Evolutionary conservation across 345 rosid genomes (phyloP).

Genomic region (Trapa bicornis): DNA sequence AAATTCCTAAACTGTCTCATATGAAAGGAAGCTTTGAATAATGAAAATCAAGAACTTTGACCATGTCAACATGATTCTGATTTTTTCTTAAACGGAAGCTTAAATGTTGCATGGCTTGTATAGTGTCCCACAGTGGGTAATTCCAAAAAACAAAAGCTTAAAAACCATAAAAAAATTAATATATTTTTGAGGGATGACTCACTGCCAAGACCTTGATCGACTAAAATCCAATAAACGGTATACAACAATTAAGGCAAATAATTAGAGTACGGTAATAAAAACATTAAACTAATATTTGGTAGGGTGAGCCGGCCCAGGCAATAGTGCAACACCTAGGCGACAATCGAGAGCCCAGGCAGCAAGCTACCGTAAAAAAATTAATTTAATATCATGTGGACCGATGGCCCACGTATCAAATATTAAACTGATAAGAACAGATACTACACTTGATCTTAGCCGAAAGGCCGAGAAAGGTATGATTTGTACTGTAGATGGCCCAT

Average conservation of each 20-base stretch:
- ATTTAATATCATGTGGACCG: constrained; percentile 32
- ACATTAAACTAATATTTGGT: background rate
- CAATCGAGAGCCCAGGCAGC: background rate
- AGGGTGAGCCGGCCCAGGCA: background rate
- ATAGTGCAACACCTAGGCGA: background rate
- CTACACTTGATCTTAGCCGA: constrained; percentile 61
- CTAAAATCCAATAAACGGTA: background rate
- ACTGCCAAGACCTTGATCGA: background rate
- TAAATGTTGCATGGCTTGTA: too few species aligned
- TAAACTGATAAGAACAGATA: constrained; percentile 56
- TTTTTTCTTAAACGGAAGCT: background rate
- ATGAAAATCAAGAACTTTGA: too few species aligned
- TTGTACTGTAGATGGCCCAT: background rate
- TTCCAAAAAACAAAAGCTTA: too few species aligned
- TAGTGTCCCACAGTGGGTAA: too few species aligned
- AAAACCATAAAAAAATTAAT: too few species aligned
- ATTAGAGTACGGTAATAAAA: too few species aligned
- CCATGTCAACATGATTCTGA: background rate
- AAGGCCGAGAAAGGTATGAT: constrained; percentile 56
- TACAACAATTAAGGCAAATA: too few species aligned
- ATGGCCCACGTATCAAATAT: constrained; percentile 39
- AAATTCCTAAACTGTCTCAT: constrained; percentile 1
- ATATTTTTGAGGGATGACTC: background rate
- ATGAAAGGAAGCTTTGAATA: too few species aligned
- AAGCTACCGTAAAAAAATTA: constrained; percentile 7